Evolutionary conservation across 2,329 filamentous ascomycete species (phyloP).

Genomic region (Periglandula ipomoeae): DNA sequence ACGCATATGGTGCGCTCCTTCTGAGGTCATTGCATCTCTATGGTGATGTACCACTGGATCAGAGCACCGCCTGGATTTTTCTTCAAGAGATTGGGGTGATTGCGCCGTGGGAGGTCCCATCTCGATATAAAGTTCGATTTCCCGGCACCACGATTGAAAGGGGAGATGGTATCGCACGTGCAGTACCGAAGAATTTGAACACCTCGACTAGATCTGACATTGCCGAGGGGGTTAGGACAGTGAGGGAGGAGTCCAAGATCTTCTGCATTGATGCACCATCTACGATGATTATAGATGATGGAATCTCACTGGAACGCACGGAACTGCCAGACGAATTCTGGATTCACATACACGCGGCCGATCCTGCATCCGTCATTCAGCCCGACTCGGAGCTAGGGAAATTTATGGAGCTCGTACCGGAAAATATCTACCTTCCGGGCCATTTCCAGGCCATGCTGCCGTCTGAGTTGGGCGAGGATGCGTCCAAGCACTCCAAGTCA

Average conservation of each 20-base stretch:
- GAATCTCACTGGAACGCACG: slow-evolving; percentile 59
- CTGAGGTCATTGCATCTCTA: slow-evolving; percentile 56
- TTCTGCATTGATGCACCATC: slow-evolving; percentile 64
- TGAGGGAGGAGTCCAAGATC: slow-evolving; percentile 49
- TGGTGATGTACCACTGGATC: slow-evolving; percentile 29
- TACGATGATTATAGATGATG: slow-evolving; percentile 70
- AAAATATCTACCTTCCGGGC: slow-evolving; percentile 52
- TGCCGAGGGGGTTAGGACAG: slow-evolving; percentile 41
- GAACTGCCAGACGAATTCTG: slow-evolving; percentile 49
- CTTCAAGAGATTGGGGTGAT: slow-evolving; percentile 68
- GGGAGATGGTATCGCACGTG: slow-evolving; percentile 31
- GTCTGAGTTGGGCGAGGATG: slow-evolving; percentile 19
- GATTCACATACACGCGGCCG: slow-evolving; percentile 72
- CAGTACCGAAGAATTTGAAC: slow-evolving; percentile 20
- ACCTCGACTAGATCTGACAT: slow-evolving; percentile 32
- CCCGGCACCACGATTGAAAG: slow-evolving; percentile 36
- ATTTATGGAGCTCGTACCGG: slow-evolving; percentile 50
- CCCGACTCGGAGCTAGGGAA: slow-evolving; percentile 48
- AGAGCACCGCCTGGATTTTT: slow-evolving; percentile 50
- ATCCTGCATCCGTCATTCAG: slow-evolving; percentile 62
- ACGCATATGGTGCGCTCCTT: slow-evolving; percentile 55
- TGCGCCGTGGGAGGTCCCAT: slow-evolving; percentile 59
- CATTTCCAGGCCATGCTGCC: slow-evolving; percentile 51
- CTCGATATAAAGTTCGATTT: slow-evolving; percentile 51
- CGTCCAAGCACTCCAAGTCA: slow-evolving; percentile 21